Base-by-base conservation (phyloP, 1,139 yeast species). In the Saccharomyces pastorianus region DNA sequence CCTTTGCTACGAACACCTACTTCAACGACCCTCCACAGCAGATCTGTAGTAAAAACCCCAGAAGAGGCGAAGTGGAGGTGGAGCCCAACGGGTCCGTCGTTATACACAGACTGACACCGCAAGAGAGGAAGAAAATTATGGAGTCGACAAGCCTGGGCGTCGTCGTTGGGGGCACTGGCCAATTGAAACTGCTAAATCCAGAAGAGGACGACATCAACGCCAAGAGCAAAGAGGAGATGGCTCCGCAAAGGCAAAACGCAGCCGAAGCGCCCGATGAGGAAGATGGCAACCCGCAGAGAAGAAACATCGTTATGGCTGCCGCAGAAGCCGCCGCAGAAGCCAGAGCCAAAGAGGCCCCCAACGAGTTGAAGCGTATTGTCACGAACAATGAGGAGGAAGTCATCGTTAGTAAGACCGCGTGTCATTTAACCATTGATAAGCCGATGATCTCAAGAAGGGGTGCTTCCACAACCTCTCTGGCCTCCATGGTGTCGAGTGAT, bases 121-220 rank as follows among this genome's bases (percentile, higher is more conserved):
- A 82, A 51, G 90, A 84, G 53, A 78, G 76, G 60, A 73, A 78
- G 52, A 77, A 79, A 54, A 72, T 83, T 1, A 71, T 79, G 56
- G 70, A 75, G 56, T 78, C 83, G 0, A 73, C 77, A 25, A 84
- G 85, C 26, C 82, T 85, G n/a, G 93, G 93, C 17, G 75, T 85
- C 23, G 89, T 85, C 3, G 91, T 86, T 42, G 95, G 95, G 31
- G 95, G 95, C 1, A 75, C 87, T 4, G 89, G 88, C 0, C 83
- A 85, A 47, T 70, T 84, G 52, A 80, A 78, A 49, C 75, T 56
- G 53, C 57, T 58, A 25, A 60, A 48, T 31, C 64, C 69, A 17
- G 64, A 64, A 14, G 56, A 58, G 14, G 60, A 54, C 13, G 51
- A 48, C 4, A 42, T 51, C 6, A 41, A 42, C 46, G 29, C 53